These are phyloP conservation scores for Paraphoma chrysanthemicola DNA, from an alignment of 2,329 filamentous ascomycete species.

Conservation along the genomic window DNA sequence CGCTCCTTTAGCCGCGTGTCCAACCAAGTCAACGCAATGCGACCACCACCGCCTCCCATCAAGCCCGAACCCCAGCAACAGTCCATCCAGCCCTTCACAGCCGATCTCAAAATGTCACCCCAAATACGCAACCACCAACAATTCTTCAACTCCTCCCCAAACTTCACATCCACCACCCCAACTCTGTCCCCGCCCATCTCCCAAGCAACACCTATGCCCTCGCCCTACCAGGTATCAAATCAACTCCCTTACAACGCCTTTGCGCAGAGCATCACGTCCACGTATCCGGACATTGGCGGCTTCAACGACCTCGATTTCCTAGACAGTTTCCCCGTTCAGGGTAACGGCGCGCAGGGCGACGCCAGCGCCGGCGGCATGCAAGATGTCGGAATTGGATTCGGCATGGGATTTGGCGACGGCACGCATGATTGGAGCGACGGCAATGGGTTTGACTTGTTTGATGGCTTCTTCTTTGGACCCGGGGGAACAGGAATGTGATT, in stretches of 20 bases:
- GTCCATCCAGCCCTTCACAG: slow-evolving; percentile 29
- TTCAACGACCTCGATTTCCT: slow-evolving; percentile 63
- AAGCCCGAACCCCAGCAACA: slow-evolving; percentile 29
- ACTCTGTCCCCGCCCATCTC: slow-evolving; percentile 30
- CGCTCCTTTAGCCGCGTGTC: slow-evolving; percentile 46
- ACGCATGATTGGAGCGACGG: slow-evolving; percentile 65
- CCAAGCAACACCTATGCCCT: slow-evolving; percentile 21
- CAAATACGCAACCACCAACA: slow-evolving; percentile 37
- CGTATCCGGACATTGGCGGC: slow-evolving; percentile 42
- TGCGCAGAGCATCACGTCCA: slow-evolving; percentile 30
- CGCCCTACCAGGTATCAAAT: slow-evolving; percentile 38
- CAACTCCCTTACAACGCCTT: slow-evolving; percentile 41
- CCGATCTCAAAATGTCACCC: slow-evolving; percentile 44
- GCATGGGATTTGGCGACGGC: slow-evolving; percentile 50
- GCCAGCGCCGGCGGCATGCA: slow-evolving; percentile 44
- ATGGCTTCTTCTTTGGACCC: slow-evolving; percentile 62
- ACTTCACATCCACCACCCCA: slow-evolving; percentile 12
- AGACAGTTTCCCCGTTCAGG: slow-evolving; percentile 55
- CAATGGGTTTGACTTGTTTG: slow-evolving; percentile 62
- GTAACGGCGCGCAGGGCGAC: slow-evolving; percentile 46
- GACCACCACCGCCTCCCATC: slow-evolving; percentile 38
- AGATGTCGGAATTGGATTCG: slow-evolving; percentile 69
- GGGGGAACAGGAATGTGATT: slow-evolving; percentile 26
- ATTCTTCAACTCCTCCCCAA: slow-evolving; percentile 6
- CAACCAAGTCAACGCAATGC: slow-evolving; percentile 43